Conservation (phyloP, 192 early-diverging fungal species). For the Kickxella alabastrina region DNA sequence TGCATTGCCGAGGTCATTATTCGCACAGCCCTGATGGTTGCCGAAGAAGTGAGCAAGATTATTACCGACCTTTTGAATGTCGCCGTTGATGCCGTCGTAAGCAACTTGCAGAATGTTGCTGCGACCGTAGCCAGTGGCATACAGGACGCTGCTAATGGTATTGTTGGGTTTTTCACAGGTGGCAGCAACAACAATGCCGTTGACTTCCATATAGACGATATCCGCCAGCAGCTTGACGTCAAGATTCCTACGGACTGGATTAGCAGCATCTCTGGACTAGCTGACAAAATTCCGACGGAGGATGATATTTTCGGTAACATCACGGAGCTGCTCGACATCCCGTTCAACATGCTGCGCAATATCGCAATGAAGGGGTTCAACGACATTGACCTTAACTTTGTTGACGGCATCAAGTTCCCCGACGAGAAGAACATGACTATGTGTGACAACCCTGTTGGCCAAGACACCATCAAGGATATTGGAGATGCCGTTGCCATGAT, state of each 20-base stretch:
- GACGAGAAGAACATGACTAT: conserved; percentile 17
- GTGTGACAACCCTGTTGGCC: conserved; percentile 26
- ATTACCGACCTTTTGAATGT: conserved; percentile 27
- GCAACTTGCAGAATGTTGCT: conserved; percentile 21
- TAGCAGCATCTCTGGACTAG: conserved; percentile 20
- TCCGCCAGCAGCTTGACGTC: conserved; percentile 23
- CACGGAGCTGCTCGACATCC: conserved; percentile 29
- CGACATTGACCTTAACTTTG: conserved; percentile 9
- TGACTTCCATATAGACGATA: conserved; percentile 21
- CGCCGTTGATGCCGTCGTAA: conserved; percentile 21
- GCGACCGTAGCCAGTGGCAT: conserved; percentile 13
- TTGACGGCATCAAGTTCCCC: conserved; percentile 13
- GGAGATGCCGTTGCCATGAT: conserved; percentile 13
- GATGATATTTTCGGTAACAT: conserved; percentile 45
- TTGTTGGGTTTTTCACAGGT: conserved; percentile 24
- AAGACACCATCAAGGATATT: conserved; percentile 20
- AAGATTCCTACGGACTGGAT: conserved; percentile 37
- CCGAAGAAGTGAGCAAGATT: conserved; percentile 15
- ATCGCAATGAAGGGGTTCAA: conserved; percentile 12
- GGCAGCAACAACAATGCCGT: conserved; percentile 3
- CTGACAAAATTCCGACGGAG: conserved; percentile 35
- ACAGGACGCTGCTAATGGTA: conserved; percentile 11
- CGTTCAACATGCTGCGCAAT: conserved; percentile 27
- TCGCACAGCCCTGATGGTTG: conserved; percentile 24
- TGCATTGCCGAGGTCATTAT: conserved; percentile 46